Conservation (phyloP, 2,329 filamentous ascomycete genomes). For the Aspergillus sclerotialis region DNA sequence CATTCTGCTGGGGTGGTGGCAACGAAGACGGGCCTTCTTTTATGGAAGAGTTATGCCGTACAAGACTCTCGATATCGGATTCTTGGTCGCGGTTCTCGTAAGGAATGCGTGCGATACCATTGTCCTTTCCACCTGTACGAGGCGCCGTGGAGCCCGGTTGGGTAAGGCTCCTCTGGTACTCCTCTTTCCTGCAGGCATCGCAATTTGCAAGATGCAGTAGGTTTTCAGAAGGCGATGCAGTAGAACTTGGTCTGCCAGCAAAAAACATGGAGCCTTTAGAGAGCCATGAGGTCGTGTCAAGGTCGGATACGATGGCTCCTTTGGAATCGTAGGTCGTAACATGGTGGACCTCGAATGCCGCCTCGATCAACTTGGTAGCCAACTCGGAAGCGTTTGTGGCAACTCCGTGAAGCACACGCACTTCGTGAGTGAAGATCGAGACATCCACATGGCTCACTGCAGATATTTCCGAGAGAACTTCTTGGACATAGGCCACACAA, state of each 20-base stretch:
- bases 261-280: conserved; percentile 19
- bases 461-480: conserved; percentile 32
- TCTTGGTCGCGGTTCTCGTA: not conserved
- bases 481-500: conserved; percentile 40
- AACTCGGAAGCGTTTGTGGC: conserved; percentile 26
- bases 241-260: conserved; percentile 11
- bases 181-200: conserved; percentile 41
- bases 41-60: not conserved
- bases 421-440: conserved; percentile 38
- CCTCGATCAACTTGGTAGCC: conserved; percentile 33
- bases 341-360: conserved; percentile 42
- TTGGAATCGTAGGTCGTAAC: conserved; percentile 32
- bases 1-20: not conserved
- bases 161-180: conserved; percentile 17
- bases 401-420: conserved; percentile 33
- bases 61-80: conserved; percentile 4
- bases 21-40: conserved; percentile 3
- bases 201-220: conserved; percentile 44
- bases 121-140: no score
- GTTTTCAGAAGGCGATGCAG: conserved; percentile 12
- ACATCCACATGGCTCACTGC: conserved; percentile 33
- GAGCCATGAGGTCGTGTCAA: conserved; percentile 28
- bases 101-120: no score
- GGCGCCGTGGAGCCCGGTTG: no score
- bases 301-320: conserved; percentile 24